Evolutionary conservation across 139 green algal genomes (phyloP), one percentile per base, ranked within the genome.

Genomic region (Coccomyxa sp.): DNA sequence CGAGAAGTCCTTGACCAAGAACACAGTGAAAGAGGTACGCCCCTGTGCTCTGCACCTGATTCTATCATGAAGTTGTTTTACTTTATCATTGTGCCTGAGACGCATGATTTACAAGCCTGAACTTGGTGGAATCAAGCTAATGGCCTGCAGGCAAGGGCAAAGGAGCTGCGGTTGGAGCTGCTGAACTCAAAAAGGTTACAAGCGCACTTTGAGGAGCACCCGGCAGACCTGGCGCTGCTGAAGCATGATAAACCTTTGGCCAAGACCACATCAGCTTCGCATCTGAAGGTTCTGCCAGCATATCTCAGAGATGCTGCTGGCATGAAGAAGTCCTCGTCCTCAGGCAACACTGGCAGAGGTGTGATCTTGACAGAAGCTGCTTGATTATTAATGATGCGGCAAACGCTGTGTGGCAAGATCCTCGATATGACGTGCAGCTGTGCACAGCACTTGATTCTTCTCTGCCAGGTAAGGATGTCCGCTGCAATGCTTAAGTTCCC

Each of bases 151-250:
- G 79, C 79, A 8, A 73, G 93, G 0, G 90, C 93, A 36, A 92
- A 93, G 73, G 95, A 98, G 82, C 83, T 98, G 24, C 90, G 91
- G 77, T 76, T 87, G 39, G 95, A 98, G 90, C 84, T 98, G 85
- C 90, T 98, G 77, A 98, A 98, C 90, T 88, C 79, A 7, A 76
- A 93, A 79, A 79, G 88, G 55, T 78, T 95, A 39, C 87, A 92
- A 33, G 83, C 91, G 0, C 95, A 97, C 83, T 98, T 98, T 77
- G 89, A 97, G 79, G 89, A 93, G 73, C 92, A 97, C 82, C 90
- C 90, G 8, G 74, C 76, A 44, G 85, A 92, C 73, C 71, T 90
- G 36, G 82, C 87, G 77, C 82, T 98, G 71, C 87, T 98, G 64
- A 82, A 89, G 10, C 94, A 98, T 81, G 94, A 98, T 90, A 89